These are phyloP conservation scores for Rhynchospora breviuscula DNA, from an alignment of 176 grass and related monocot genomes.

Conservation along the genomic window DNA sequence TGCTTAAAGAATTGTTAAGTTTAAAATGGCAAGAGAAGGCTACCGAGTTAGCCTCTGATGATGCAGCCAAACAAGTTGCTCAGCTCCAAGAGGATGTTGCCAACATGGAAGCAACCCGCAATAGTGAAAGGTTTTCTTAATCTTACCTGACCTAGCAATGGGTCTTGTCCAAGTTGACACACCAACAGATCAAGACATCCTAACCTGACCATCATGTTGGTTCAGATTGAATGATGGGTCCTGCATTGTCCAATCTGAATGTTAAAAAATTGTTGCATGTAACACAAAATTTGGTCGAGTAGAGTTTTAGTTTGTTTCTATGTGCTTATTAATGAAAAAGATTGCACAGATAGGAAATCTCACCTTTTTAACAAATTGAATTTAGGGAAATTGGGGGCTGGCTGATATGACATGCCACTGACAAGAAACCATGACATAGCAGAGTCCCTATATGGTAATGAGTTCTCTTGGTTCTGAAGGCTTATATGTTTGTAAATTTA, in stretches of 20 bases:
- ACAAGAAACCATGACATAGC: not conserved
- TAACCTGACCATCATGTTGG: not conserved
- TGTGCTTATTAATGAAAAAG: not conserved
- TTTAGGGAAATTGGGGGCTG: not conserved
- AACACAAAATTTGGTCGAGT: not conserved
- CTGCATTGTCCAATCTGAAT: slow-evolving; percentile 1
- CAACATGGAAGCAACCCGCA: slow-evolving; percentile 50
- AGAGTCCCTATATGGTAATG: not conserved
- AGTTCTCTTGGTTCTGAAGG: not conserved
- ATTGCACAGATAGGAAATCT: not conserved
- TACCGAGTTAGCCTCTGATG: slow-evolving; percentile 60
- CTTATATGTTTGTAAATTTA: not conserved
- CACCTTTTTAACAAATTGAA: not conserved
- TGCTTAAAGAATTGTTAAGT: slow-evolving; percentile 89
- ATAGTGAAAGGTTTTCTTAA: slow-evolving; percentile 50
- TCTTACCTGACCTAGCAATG: not conserved
- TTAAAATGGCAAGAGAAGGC: slow-evolving; percentile 97
- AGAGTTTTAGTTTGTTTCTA: not conserved
- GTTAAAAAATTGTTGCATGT: not conserved
- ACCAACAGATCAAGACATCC: not conserved
- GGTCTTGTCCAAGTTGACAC: not conserved
- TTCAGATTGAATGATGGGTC: slow-evolving; percentile 7
- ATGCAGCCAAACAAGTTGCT: slow-evolving; percentile 57
- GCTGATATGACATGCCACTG: slow-evolving; percentile 3
- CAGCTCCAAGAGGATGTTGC: slow-evolving; percentile 54